Evolutionary conservation across 2,329 filamentous ascomycete species (phyloP).

Genomic region (Knufia petricola): DNA sequence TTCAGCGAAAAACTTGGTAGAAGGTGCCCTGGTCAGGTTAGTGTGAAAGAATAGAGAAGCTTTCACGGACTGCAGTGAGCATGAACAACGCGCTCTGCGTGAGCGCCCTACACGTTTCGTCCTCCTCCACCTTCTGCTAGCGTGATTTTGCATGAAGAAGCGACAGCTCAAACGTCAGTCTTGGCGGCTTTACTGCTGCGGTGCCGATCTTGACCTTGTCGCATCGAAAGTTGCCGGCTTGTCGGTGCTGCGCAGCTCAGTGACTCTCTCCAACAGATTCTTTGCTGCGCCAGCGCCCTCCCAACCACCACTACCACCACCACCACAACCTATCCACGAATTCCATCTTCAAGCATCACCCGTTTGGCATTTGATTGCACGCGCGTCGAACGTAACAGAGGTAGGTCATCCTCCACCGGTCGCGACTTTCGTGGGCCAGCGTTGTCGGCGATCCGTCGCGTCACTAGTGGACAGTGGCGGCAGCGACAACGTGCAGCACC

Average conservation of each 20-base stretch:
- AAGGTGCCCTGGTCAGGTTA: no score
- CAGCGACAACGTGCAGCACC: not conserved
- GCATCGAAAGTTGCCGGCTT: slow-evolving; percentile 9
- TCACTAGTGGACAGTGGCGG: not conserved
- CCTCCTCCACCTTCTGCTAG: not conserved
- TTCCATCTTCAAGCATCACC: slow-evolving; percentile 1
- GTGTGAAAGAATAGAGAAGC: no score
- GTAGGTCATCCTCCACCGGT: not conserved
- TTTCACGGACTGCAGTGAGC: no score
- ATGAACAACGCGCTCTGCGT: not conserved
- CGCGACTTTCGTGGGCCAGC: not conserved
- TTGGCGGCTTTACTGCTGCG: not conserved
- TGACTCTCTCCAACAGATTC: slow-evolving; percentile 22
- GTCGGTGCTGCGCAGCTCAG: slow-evolving; percentile 22
- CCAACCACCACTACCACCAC: no score
- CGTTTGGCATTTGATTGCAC: not conserved
- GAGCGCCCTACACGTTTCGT: not conserved
- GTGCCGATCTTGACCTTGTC: not conserved
- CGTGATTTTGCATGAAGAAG: not conserved
- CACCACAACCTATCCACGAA: slow-evolving; percentile 9
- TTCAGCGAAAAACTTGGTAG: not conserved
- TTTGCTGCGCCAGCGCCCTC: slow-evolving; percentile 24
- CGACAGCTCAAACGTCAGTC: not conserved
- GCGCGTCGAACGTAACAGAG: not conserved
- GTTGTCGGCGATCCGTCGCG: not conserved